Conservation (phyloP, 805 yeast genomes). For the Barnettozyma sucrosica region DNA sequence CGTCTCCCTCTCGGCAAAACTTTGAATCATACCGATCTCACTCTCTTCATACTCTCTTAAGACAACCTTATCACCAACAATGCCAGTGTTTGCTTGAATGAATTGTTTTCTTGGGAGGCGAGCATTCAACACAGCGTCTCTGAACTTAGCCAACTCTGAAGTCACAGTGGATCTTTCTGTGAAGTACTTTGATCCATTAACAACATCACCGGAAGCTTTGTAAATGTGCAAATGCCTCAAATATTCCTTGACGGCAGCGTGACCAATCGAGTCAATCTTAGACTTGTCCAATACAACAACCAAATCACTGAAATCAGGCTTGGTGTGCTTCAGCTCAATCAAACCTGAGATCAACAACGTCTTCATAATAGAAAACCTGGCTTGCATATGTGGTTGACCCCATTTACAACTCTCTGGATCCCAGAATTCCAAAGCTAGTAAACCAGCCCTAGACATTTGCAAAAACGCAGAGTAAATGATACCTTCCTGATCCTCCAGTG, state of each 20-base stretch:
- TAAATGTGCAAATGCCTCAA: slow-evolving; percentile 67
- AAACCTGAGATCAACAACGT: slow-evolving; percentile 62
- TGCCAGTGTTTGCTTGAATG: slow-evolving; percentile 71
- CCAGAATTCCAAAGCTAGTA: slow-evolving; percentile 79
- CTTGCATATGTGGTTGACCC: slow-evolving; percentile 97
- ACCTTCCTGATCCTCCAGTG: slow-evolving; percentile 53
- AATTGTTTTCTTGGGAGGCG: slow-evolving; percentile 81
- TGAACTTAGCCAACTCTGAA: slow-evolving; percentile 53
- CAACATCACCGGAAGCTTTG: slow-evolving; percentile 73
- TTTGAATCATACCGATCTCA: slow-evolving; percentile 70
- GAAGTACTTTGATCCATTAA: slow-evolving; percentile 58
- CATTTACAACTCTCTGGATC: slow-evolving; percentile 76
- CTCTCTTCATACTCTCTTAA: slow-evolving; percentile 73
- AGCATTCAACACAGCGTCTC: slow-evolving; percentile 63
- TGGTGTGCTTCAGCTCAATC: slow-evolving; percentile 44
- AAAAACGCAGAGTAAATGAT: slow-evolving; percentile 63
- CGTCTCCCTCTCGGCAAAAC: slow-evolving; percentile 57
- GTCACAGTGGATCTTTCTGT: slow-evolving; percentile 63
- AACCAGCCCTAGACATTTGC: slow-evolving; percentile 85
- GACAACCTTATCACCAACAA: slow-evolving; percentile 36
- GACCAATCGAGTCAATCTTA: slow-evolving; percentile 65
- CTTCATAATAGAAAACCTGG: slow-evolving; percentile 80
- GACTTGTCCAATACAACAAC: slow-evolving; percentile 51
- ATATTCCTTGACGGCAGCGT: slow-evolving; percentile 65
- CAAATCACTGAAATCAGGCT: slow-evolving; percentile 51